Conservation (phyloP, 495 filamentous ascomycete species). For the Penicillium arizonense region DNA sequence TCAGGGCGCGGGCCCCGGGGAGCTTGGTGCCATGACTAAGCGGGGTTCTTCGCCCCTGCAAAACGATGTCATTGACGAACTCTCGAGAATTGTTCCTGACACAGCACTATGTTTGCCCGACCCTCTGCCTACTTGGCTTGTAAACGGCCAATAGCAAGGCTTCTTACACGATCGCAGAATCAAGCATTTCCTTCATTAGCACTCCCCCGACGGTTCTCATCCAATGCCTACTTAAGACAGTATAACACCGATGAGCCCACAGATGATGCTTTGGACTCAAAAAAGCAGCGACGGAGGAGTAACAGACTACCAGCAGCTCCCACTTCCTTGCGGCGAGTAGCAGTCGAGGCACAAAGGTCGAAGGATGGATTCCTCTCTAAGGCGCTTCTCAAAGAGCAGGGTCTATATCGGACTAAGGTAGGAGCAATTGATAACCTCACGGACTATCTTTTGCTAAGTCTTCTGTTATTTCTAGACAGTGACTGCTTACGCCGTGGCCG, state of each 20-base stretch:
- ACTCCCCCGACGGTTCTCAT: conserved; percentile 49
- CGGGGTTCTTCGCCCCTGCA: conserved; percentile 15
- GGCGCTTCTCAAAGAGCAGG: conserved; percentile 39
- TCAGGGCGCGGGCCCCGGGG: conserved; percentile 7
- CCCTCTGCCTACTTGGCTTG: conserved; percentile 32
- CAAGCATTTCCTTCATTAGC: conserved; percentile 30
- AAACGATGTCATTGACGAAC: conserved; percentile 17
- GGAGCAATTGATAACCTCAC: background rate
- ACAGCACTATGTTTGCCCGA: conserved; percentile 35
- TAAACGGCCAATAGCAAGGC: conserved; percentile 23
- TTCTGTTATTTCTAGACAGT: conserved; percentile 50
- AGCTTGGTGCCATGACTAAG: conserved; percentile 24
- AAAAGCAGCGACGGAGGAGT: conserved; percentile 44
- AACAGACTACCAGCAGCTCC: conserved; percentile 48
- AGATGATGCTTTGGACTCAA: conserved; percentile 19
- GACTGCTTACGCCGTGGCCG: conserved; percentile 80
- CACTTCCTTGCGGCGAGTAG: conserved; percentile 56
- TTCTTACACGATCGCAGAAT: conserved; percentile 24
- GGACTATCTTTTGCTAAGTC: conserved; percentile 20
- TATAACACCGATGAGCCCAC: conserved; percentile 18
- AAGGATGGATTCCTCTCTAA: conserved; percentile 46
- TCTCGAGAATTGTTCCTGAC: background rate
- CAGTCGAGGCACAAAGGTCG: conserved; percentile 59
- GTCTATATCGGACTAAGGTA: conserved; percentile 45
- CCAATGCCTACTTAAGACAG: conserved; percentile 41